Percentiles rank a stretch among this genome's conserved stretches.
These are phyloP conservation scores for Xylaria sp. DNA, from an alignment of 2,329 filamentous ascomycete genomes.

Conservation along the genomic window DNA sequence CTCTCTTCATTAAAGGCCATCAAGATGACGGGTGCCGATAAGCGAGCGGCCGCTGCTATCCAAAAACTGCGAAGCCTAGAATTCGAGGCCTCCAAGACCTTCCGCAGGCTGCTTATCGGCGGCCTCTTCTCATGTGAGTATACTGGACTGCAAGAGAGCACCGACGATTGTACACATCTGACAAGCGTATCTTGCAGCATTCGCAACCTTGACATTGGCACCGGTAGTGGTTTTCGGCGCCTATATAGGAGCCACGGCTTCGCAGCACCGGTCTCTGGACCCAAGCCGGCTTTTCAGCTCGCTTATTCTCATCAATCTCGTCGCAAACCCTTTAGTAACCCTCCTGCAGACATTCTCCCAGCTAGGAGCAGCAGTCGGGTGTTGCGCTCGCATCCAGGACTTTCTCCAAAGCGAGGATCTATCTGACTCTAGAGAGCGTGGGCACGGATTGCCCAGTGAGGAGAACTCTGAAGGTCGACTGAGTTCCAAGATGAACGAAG, in stretches of 20 bases:
- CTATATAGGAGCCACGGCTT: conserved; percentile 34
- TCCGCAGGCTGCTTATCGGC: conserved; percentile 28
- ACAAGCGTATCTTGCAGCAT: conserved; percentile 27
- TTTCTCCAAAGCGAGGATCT: conserved; percentile 36
- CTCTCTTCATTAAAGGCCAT: conserved; percentile 40
- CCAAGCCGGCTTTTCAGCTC: conserved; percentile 38
- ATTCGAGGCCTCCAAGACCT: conserved; percentile 28
- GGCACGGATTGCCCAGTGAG: not conserved
- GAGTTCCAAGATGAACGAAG: not conserved
- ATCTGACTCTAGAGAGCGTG: conserved; percentile 29
- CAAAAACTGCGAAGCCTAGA: conserved; percentile 29
- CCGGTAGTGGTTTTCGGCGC: conserved; percentile 37
- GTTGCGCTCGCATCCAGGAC: conserved; percentile 37
- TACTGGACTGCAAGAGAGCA: too few species aligned
- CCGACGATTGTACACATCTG: too few species aligned
- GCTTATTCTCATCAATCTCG: conserved; percentile 39
- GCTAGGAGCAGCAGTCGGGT: conserved; percentile 37
- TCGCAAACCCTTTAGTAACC: conserved; percentile 33
- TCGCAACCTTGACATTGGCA: conserved; percentile 33
- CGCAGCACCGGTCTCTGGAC: conserved; percentile 28
- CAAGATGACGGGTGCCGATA: conserved; percentile 36
- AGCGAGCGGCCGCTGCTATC: conserved; percentile 19
- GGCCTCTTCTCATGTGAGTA: conserved; percentile 31
- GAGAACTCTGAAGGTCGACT: not conserved
- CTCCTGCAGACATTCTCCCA: conserved; percentile 35